phyloP scores from a whole-genome alignment of 345 rosid species.

The Brassica juncea region DNA sequence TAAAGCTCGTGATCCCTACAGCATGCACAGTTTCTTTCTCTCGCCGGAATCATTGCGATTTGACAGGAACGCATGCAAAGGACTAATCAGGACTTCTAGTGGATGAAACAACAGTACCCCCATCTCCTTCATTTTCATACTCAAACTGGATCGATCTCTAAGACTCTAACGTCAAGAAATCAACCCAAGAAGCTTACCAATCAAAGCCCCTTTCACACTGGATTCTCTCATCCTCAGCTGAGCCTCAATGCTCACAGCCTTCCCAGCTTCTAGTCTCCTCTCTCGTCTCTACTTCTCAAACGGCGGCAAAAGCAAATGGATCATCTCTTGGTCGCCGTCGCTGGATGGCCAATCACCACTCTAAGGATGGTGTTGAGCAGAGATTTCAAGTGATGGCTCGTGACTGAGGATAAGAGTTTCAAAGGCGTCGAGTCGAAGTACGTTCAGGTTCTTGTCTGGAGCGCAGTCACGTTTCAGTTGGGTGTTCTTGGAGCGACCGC shows the following conservation, averaged over 20 bases:
- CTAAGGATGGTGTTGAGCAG: slow-evolving; percentile 54
- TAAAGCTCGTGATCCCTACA: background rate
- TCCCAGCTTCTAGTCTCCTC: slow-evolving; percentile 78
- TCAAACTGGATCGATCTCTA: slow-evolving; percentile 33
- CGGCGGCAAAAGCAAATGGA: slow-evolving; percentile 90
- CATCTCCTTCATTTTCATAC: slow-evolving; percentile 33
- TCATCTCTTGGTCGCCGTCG: slow-evolving; percentile 86
- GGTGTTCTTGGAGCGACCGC: slow-evolving; percentile 80
- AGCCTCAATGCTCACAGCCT: slow-evolving; percentile 65
- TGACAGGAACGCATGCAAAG: background rate
- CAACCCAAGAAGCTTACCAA: slow-evolving; percentile 49
- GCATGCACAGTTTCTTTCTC: slow-evolving; percentile 11
- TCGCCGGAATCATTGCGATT: background rate
- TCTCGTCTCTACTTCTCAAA: slow-evolving; percentile 73
- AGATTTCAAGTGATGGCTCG: slow-evolving; percentile 54
- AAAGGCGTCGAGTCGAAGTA: slow-evolving; percentile 56
- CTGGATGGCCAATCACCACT: slow-evolving; percentile 87
- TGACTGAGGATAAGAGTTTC: slow-evolving; percentile 51
- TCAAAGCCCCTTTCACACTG: slow-evolving; percentile 74
- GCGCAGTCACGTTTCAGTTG: slow-evolving; percentile 67
- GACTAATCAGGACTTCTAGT: slow-evolving; percentile 11
- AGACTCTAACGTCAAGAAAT: slow-evolving; percentile 23
- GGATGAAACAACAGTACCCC: slow-evolving; percentile 29
- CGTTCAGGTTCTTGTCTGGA: slow-evolving; percentile 57
- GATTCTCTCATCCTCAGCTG: slow-evolving; percentile 64